Evolutionary conservation across 1,284 basidiomycete species (phyloP).

Genomic region (Prillingera fragicola): DNA sequence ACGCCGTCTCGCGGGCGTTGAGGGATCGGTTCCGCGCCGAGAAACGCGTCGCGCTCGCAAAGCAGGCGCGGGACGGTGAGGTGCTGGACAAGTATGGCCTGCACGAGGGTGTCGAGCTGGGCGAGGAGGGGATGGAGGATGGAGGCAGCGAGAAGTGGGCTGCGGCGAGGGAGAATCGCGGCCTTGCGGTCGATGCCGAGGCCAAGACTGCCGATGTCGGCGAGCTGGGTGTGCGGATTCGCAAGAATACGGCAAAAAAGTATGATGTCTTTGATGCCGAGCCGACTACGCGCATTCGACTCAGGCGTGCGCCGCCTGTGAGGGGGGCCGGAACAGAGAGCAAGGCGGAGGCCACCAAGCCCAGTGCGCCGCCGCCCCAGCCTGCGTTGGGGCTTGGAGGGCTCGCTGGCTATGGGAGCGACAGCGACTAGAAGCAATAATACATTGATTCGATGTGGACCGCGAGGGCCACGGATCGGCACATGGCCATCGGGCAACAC

Average conservation of each 20-base stretch:
- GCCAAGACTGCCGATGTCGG: background rate
- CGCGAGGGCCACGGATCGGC: too few relatives aligned
- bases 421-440: too few relatives aligned
- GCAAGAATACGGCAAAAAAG: background rate
- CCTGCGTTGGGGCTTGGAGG: background rate
- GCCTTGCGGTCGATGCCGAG: slow-evolving; percentile 13
- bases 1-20: slow-evolving; percentile 64
- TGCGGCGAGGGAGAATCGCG: slow-evolving; percentile 24
- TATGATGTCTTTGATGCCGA: background rate
- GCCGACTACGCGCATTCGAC: background rate
- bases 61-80: slow-evolving; percentile 53
- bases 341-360: background rate
- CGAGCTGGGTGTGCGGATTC: background rate
- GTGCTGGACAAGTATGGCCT: slow-evolving; percentile 67
- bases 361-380: background rate
- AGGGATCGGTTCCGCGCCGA: slow-evolving; percentile 76
- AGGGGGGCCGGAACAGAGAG: background rate
- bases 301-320: too few relatives aligned
- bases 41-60: slow-evolving; percentile 68
- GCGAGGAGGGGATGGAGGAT: slow-evolving; percentile 39
- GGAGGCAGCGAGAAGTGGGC: slow-evolving; percentile 25
- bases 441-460: too few relatives aligned
- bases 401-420: background rate
- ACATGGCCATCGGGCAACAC: too few relatives aligned
- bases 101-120: slow-evolving; percentile 67